Conservation (phyloP, 2,329 filamentous ascomycete genomes). For the Aspergillus sp. region DNA sequence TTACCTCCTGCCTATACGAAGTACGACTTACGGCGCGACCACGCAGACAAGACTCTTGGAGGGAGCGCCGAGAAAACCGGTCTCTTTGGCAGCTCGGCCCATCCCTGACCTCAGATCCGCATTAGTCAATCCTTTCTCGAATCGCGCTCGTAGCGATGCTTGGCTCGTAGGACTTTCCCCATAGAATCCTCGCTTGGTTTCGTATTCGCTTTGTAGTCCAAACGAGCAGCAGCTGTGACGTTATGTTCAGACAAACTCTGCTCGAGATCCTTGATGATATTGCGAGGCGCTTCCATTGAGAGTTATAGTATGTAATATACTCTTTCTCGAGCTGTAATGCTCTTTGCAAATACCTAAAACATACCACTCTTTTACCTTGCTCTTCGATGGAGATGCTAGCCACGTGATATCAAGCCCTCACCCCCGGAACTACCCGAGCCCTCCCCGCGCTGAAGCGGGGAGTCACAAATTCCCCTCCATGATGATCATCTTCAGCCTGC, state of each 20-base stretch:
- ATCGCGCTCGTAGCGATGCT: background rate
- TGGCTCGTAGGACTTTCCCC: background rate
- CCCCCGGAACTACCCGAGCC: conserved; percentile 9
- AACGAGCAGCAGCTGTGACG: background rate
- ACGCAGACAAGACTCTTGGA: background rate
- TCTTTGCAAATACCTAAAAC: background rate
- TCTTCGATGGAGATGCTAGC: background rate
- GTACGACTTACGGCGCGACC: too few species aligned
- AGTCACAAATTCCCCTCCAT: conserved; percentile 2
- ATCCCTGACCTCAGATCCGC: conserved; percentile 2
- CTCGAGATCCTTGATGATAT: background rate
- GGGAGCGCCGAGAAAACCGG: background rate
- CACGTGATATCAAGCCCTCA: conserved; percentile 7
- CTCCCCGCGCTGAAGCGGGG: conserved; percentile 9
- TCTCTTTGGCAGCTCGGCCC: background rate
- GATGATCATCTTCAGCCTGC: background rate
- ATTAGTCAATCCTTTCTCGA: background rate
- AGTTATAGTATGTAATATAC: background rate
- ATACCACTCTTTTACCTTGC: background rate
- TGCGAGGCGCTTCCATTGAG: background rate
- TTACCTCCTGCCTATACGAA: too few species aligned
- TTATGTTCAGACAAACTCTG: background rate
- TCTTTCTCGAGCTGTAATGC: background rate
- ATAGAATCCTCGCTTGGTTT: background rate
- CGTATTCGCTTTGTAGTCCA: conserved; percentile 10